phyloP scores from a whole-genome alignment of 108 stramenopile species.

The Phaeodactylum tricornutum region DNA sequence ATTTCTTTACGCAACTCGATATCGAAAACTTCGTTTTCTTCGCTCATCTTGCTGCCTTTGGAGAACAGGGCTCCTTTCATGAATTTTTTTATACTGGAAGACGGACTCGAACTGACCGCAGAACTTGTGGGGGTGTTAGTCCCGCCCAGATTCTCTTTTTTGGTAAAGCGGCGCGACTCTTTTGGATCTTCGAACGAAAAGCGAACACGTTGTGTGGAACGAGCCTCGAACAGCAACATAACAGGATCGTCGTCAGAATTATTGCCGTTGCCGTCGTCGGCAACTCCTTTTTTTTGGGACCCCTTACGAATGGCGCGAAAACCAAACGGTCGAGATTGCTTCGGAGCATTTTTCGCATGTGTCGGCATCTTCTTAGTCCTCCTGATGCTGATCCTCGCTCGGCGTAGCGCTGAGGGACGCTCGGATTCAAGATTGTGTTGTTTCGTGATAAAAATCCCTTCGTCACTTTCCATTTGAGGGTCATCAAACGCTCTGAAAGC shows the following conservation, averaged over 20 bases:
- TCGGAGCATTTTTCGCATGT: no score
- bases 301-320: not conserved
- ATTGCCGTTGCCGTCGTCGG: not conserved
- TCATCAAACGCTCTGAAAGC: no score
- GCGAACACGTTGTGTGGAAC: constrained; percentile 34
- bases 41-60: constrained; percentile 8
- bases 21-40: constrained; percentile 4
- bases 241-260: constrained; percentile 26
- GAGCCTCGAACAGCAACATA: constrained; percentile 30
- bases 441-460: no score
- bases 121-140: not conserved
- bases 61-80: constrained; percentile 34
- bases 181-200: constrained; percentile 11
- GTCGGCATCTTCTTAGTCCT: no score
- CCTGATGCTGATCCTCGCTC: no score
- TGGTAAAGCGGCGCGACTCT: not conserved
- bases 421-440: no score
- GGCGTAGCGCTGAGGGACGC: no score
- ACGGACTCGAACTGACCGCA: not conserved
- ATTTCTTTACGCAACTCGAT: constrained; percentile 17
- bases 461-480: no score
- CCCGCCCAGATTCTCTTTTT: not conserved
- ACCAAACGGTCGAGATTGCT: no score
- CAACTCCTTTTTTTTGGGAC: not conserved
- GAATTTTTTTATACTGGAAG: constrained; percentile 28